Conservation (phyloP, 2,329 filamentous ascomycete genomes). For the Elsinoe necatrix region DNA sequence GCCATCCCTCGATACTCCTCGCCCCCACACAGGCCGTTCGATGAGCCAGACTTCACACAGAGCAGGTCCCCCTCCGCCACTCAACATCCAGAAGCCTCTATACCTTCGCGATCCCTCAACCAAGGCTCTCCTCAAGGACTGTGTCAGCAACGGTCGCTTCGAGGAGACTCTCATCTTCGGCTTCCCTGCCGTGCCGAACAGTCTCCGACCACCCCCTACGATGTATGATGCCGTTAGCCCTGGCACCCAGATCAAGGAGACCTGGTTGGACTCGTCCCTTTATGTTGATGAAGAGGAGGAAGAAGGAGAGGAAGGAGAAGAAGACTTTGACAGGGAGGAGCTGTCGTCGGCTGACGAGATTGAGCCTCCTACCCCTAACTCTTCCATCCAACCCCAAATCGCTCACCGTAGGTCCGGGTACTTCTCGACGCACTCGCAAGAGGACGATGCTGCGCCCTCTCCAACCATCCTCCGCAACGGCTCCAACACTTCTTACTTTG, state of each 20-base stretch:
- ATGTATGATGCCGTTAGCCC: constrained; percentile 12
- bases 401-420: constrained; percentile 1
- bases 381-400: constrained; percentile 10
- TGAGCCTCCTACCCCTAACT: constrained; percentile 7
- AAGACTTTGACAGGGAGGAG: constrained; percentile 14
- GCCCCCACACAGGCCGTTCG: constrained; percentile 2
- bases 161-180: constrained; percentile 93
- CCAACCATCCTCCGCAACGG: constrained; percentile 3
- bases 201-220: not conserved
- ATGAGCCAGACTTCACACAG: constrained; percentile 9
- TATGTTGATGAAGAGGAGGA: constrained; percentile 16
- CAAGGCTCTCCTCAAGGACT: constrained; percentile 13
- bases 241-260: constrained; percentile 11
- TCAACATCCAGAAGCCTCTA: constrained; percentile 8
- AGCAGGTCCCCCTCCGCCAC: constrained; percentile 8
- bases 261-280: constrained; percentile 8
- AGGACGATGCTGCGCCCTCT: constrained; percentile 18
- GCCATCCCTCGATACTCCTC: not conserved
- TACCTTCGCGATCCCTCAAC: constrained; percentile 12
- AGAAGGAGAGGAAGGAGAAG: constrained; percentile 8
- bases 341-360: constrained; percentile 12
- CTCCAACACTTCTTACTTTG: constrained; percentile 14
- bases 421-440: constrained; percentile 27
- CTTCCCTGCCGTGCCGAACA: constrained; percentile 49
- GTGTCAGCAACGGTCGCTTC: constrained; percentile 42